Evolutionary conservation across 2,329 filamentous ascomycete genomes (phyloP).

Genomic region (Furcasterigmium furcatum): DNA sequence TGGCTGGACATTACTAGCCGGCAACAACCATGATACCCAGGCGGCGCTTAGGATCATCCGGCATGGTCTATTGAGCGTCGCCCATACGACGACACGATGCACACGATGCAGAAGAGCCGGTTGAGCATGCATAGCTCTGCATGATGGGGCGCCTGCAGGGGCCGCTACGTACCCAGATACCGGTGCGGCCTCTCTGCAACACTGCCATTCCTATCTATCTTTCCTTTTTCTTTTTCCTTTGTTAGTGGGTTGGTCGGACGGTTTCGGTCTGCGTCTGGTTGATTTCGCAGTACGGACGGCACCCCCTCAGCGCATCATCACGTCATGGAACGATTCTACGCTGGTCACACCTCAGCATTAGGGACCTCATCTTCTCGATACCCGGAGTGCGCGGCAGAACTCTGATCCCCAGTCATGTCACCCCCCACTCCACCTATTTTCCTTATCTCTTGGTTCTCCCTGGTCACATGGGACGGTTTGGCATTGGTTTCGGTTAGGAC

Average conservation of each 20-base stretch:
- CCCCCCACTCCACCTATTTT: constrained; percentile 11
- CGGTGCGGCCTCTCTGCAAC: too few species aligned
- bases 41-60: constrained; percentile 11
- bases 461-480: neutral
- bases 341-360: constrained; percentile 11
- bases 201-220: neutral
- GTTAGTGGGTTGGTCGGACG: neutral
- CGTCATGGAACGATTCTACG: constrained; percentile 5
- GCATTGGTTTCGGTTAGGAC: constrained; percentile 1
- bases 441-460: neutral
- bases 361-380: constrained; percentile 13
- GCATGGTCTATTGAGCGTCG: constrained; percentile 12
- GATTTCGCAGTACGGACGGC: neutral
- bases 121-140: neutral
- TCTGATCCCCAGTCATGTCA: constrained; percentile 13
- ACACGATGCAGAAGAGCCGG: neutral
- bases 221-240: neutral
- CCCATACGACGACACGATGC: neutral
- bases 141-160: neutral
- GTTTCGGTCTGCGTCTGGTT: neutral
- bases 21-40: too few species aligned
- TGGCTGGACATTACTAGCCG: constrained; percentile 17
- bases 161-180: too few species aligned
- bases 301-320: constrained; percentile 4
- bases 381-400: constrained; percentile 16